Evolutionary conservation across 2,329 filamentous ascomycete species (phyloP), one percentile per base, ranked within the genome.

Genomic region (Colletotrichum navitas): DNA sequence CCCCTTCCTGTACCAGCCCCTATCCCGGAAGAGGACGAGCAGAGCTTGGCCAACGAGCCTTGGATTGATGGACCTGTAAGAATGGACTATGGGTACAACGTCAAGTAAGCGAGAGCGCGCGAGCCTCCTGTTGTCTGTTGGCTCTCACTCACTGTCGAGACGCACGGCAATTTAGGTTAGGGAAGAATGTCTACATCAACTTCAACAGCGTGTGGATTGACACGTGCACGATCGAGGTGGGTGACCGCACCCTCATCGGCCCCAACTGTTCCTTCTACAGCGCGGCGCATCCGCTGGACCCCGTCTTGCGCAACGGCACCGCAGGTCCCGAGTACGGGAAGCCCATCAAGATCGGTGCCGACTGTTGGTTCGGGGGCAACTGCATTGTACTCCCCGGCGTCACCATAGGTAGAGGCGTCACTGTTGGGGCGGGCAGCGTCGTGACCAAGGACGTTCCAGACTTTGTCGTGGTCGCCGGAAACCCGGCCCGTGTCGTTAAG

Each of bases 281-380:
- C 51, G 94, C 89, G 1, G 91, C 88, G 0, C 94, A 97, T 80
- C 94, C 94, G 1, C 81, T 94, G 0, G 93, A 97, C 75, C 93
- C 93, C 0, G 86, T 86, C 0, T 75, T 95, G 6, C 89, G 94
- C 39, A 92, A 95, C 77, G 94, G 94, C 0, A 91, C 87, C 0
- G 85, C 88, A 18, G 94, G 94, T 0, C 94, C 94, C 0, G 94
- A 97, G 80, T 77, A 83, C 10, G 94, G 94, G 0, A 90, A 88
- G 75, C 88, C 92, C 14, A 93, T 97, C 72, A 87, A 84, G 43
- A 90, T 97, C 63, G 93, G 91, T 0, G 91, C 94, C 74, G 94
- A 97, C 82, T 93, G 93, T 81, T 94, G 93, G 93, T 81, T 95
- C 39, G 93, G 91, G 1, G 92, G 92, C 0, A 91, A 90, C 77